phyloP scores from a whole-genome alignment of 305 asterid genomes.

The Ajuga reptans region DNA sequence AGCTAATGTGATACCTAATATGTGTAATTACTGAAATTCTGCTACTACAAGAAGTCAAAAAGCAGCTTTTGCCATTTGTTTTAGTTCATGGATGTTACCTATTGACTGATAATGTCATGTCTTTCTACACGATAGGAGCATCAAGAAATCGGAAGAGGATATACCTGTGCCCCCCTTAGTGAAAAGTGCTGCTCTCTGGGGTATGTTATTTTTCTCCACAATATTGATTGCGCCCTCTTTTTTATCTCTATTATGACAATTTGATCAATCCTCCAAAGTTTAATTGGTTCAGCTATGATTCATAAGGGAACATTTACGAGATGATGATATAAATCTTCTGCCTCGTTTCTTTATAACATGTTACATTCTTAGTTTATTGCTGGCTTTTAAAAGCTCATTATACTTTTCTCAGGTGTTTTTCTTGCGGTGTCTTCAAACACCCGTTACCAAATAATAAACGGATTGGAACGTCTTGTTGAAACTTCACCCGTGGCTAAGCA shows the following conservation, averaged over 20 bases:
- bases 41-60: background rate
- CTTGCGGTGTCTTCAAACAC: slow-evolving; percentile 73
- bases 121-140: slow-evolving; percentile 45
- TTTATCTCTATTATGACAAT: background rate
- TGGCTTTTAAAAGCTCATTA: background rate
- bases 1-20: too few relatives aligned
- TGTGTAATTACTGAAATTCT: background rate
- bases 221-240: background rate
- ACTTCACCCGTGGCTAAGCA: slow-evolving; percentile 55
- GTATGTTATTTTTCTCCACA: slow-evolving; percentile 33
- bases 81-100: background rate
- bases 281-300: background rate
- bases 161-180: slow-evolving; percentile 77
- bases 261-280: background rate
- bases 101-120: background rate
- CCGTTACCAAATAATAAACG: slow-evolving; percentile 72
- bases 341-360: background rate
- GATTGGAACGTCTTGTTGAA: slow-evolving; percentile 59
- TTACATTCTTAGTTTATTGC: background rate
- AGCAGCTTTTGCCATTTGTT: too few relatives aligned
- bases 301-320: background rate
- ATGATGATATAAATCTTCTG: background rate
- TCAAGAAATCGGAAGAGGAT: slow-evolving; percentile 68
- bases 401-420: slow-evolving; percentile 44
- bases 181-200: slow-evolving; percentile 84